A percentile compares a stretch with the other conserved stretches of the same genome.
These are phyloP conservation scores for Agrostemma githago DNA, from an alignment of 148 eudicot genomes.

Conservation along the genomic window DNA sequence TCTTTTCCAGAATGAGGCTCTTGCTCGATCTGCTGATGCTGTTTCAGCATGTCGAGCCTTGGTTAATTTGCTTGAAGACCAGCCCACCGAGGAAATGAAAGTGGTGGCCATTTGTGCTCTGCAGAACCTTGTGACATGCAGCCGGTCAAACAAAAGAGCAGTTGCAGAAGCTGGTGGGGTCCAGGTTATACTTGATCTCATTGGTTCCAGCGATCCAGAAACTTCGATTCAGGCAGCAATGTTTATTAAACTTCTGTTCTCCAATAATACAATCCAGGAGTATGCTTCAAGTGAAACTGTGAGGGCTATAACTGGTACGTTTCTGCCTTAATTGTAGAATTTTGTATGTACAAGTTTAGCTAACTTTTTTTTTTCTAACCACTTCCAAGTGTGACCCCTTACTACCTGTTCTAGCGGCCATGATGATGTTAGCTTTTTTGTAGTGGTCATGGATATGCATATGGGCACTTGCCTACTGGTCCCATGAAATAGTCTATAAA, in stretches of 20 bases:
- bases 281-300: conserved; percentile 99
- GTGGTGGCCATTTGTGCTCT: conserved; percentile 94
- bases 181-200: conserved; percentile 89
- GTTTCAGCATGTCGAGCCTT: conserved; percentile 95
- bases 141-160: conserved; percentile 94
- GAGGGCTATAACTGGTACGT: conserved; percentile 92
- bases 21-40: conserved; percentile 89
- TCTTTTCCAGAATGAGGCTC: conserved; percentile 91
- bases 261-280: conserved; percentile 95
- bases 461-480: background rate
- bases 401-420: background rate
- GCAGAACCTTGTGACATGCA: conserved; percentile 92
- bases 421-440: background rate
- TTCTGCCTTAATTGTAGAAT: background rate
- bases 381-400: background rate
- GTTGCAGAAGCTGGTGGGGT: conserved; percentile 99
- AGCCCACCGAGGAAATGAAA: conserved; percentile 98
- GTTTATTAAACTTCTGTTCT: conserved; percentile 90
- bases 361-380: background rate
- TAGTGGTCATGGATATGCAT: background rate
- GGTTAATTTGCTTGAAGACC: conserved; percentile 94
- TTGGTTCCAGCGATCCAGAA: conserved; percentile 93
- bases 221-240: conserved; percentile 94
- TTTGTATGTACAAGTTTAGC: background rate
- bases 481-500: background rate